Evolutionary conservation across 768 basidiomycete species (phyloP), one percentile per base, ranked within the genome.

Genomic region (Boletus sensibilis): DNA sequence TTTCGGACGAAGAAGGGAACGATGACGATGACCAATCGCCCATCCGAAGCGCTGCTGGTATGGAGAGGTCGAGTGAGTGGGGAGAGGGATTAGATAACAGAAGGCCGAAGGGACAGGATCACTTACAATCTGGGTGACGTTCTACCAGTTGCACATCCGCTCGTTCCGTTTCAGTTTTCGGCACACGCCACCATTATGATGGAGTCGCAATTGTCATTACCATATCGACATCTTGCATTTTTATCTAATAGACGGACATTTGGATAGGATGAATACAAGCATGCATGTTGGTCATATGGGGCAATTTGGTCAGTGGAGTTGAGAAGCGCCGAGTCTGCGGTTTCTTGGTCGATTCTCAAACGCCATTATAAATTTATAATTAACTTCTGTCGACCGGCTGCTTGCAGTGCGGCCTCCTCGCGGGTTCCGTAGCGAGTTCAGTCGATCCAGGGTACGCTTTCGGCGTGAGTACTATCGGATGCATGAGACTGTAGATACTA

Each of bases 221-320:
- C 59, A 49, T 61, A 60, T 60, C 68, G 48, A 59, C 51, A 51
- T 58, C 50, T 60, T 13, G 52, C 61, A 50, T 60, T 60, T 69
- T 72, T 72, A 71, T 73, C 67, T 71, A 70, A 70, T 71, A 55
- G 68, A 63, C 70, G 71, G 70, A 73, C 50, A 72, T 73, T 73
- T 72, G 69, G 69, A 54, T 70, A 61, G 53, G 57, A 60, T 62
- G 58, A 56, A 56, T 50, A 59, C 46, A 56, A 43, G 61, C 67
- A 40, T 61, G 61, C 67, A 40, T 61, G 59, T 62, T 61, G 52
- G 52, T 62, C 50, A 57, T 55, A 60, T 71, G 64, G 62, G 68
- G 69, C 42, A 70, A 55, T 55, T 44, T 59, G 54, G 55, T 33
- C 42, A 33, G 66, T 68, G 53, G 55, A 42, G 53, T 53, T 13